A percentile compares a stretch with the other conserved stretches of the same genome.
These are phyloP conservation scores for Petunia hybrid DNA, from an alignment of 305 asterid species.

Conservation along the genomic window DNA sequence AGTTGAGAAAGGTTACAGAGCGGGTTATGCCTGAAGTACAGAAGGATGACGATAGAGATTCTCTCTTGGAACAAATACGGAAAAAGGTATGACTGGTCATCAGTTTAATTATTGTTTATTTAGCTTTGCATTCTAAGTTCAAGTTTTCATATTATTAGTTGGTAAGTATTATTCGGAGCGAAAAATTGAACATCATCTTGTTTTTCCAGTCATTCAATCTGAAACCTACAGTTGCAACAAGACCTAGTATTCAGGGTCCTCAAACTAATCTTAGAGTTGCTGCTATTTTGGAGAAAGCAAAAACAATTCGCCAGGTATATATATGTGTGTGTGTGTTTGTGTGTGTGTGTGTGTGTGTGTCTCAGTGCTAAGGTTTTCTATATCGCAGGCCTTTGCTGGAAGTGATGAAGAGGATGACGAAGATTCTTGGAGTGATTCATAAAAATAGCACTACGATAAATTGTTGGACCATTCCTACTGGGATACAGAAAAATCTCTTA, in stretches of 20 bases:
- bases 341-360: slow-evolving; percentile 31
- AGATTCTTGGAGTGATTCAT: slow-evolving; percentile 83
- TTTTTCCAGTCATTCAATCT: slow-evolving; percentile 87
- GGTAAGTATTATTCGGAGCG: slow-evolving; percentile 31
- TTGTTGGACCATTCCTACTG: slow-evolving; percentile 23
- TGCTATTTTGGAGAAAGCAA: slow-evolving; percentile 93
- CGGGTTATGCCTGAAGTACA: slow-evolving; percentile 55
- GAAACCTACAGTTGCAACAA: slow-evolving; percentile 73
- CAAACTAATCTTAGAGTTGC: slow-evolving; percentile 81
- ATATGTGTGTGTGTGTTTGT: background rate
- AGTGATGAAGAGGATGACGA: slow-evolving; percentile 89
- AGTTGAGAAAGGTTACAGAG: slow-evolving; percentile 70
- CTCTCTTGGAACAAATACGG: slow-evolving; percentile 86
- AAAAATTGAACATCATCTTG: slow-evolving; percentile 41
- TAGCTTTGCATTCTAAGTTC: slow-evolving; percentile 18
- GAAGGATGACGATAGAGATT: slow-evolving; percentile 75
- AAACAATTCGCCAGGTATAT: slow-evolving; percentile 86
- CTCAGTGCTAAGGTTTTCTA: slow-evolving; percentile 10
- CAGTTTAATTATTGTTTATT: background rate
- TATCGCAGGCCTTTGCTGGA: slow-evolving; percentile 84
- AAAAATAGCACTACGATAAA: slow-evolving; percentile 38
- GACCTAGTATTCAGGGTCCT: slow-evolving; percentile 83
- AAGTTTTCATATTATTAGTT: slow-evolving; percentile 13
- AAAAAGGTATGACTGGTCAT: slow-evolving; percentile 63
- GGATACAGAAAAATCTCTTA: slow-evolving; percentile 10